Conservation (phyloP, 2,329 filamentous ascomycete species). For the Paraphoma chrysanthemicola region DNA sequence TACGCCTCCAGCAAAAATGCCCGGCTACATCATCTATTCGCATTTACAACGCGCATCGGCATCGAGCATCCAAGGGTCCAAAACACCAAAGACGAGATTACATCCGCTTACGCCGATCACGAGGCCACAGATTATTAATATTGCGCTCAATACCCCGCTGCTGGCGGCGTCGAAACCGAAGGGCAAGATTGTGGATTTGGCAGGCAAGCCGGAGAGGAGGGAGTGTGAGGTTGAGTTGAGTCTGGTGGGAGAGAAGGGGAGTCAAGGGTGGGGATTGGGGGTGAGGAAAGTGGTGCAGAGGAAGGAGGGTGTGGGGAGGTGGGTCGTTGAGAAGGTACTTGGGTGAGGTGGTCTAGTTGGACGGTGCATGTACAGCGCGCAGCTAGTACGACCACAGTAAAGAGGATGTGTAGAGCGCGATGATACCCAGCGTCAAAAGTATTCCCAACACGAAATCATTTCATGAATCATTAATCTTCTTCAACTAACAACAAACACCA, state of each 20-base stretch:
- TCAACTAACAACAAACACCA: background rate
- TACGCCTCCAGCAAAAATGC: slow-evolving; percentile 64
- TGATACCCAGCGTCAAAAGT: background rate
- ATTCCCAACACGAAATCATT: no score
- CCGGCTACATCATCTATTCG: slow-evolving; percentile 86
- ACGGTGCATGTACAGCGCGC: background rate
- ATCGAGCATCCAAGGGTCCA: slow-evolving; percentile 45
- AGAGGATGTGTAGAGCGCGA: background rate
- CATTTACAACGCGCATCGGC: slow-evolving; percentile 76
- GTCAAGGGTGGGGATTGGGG: slow-evolving; percentile 82
- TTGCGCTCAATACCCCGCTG: slow-evolving; percentile 86
- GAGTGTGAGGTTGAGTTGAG: slow-evolving; percentile 86
- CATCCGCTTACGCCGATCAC: slow-evolving; percentile 83
- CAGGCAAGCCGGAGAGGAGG: slow-evolving; percentile 56
- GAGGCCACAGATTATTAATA: slow-evolving; percentile 74
- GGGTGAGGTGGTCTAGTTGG: slow-evolving; percentile 14
- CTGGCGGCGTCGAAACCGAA: slow-evolving; percentile 88
- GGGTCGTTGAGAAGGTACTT: slow-evolving; percentile 70
- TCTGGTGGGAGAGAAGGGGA: slow-evolving; percentile 70
- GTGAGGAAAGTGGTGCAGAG: slow-evolving; percentile 84
- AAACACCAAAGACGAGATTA: slow-evolving; percentile 75
- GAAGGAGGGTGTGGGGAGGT: slow-evolving; percentile 71
- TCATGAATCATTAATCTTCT: no score
- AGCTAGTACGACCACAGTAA: no score
- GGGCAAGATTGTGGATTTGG: slow-evolving; percentile 71